Evolutionary conservation across 2,329 filamentous ascomycete genomes (phyloP), one percentile per base, ranked within the genome.

Genomic region (Fusarium sp.): DNA sequence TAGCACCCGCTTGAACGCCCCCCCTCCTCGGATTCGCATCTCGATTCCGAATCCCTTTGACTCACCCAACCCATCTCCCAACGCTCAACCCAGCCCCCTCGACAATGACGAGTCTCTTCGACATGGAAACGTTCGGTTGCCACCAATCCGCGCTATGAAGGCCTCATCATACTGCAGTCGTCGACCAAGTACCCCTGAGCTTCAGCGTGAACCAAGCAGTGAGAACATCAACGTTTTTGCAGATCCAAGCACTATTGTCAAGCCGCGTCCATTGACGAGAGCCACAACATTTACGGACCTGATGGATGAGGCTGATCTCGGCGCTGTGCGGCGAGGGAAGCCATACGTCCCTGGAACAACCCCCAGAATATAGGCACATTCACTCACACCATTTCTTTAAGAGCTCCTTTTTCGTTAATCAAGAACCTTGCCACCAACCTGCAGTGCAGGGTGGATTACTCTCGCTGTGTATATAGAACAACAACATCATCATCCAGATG

Each of bases 201-300:
- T 80, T 49, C 76, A 79, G 43, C 76, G 80, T n/a, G 80, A 83
- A 63, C 78, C 79, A 5, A 84, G 80, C 69, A 80, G 76, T 50
- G 81, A 84, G 72, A 82, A 81, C 75, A 86, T 87, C 73, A 82
- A 84, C 63, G 78, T 87, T 11, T 86, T 85, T 58, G 83, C 83
- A 2, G 84, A 86, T 66, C 80, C 82, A 20, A 75, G 77, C 47
- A 83, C 80, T 2, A 78, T 83, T 23, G 78, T 58, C 42, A 69
- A 71, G 43, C 42, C 75, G 17, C 63, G 62, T 33, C 67, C 66
- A 14, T 43, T 77, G 54, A 72, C 73, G 31, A 76, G 78, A 35
- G 72, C 76, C 66, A 85, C 86, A 1, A 85, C 83, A 0, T 86
- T 87, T 64, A 82, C 83, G n/a, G 81, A 83, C 66, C 79, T 88